phyloP scores from a whole-genome alignment of 208 protist species.

The Naegleria lovaniensis region DNA sequence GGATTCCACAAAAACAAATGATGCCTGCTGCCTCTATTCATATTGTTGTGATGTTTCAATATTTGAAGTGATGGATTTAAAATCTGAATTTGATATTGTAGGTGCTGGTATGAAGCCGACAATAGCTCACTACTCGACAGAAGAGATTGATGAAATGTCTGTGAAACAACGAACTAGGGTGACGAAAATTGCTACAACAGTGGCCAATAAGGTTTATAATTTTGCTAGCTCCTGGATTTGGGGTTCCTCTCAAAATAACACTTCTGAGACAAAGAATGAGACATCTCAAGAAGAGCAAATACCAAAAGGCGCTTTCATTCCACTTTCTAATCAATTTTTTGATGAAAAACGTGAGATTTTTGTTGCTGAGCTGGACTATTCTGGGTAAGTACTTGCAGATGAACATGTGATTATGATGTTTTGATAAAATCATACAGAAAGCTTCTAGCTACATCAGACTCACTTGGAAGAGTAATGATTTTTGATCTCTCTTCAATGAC shows the following conservation, averaged over 20 bases:
- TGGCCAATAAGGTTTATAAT: not conserved
- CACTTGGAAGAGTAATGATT: not conserved
- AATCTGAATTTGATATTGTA: not conserved
- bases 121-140: not conserved
- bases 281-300: not conserved
- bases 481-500: not conserved
- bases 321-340: not conserved
- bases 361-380: not conserved
- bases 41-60: not conserved
- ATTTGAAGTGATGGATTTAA: not conserved
- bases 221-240: not conserved
- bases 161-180: not conserved
- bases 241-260: not conserved
- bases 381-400: not conserved
- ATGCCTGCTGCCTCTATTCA: not conserved
- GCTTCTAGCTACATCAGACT: not conserved
- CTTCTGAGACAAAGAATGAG: not conserved
- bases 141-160: not conserved
- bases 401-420: too few relatives aligned
- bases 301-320: not conserved
- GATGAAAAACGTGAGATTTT: conserved; percentile 6
- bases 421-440: too few relatives aligned
- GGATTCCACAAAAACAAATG: not conserved
- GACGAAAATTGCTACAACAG: not conserved
- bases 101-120: not conserved